These are phyloP conservation scores for Pseudogymnoascus sp. DNA, from an alignment of 2,329 filamentous ascomycete species.

Conservation along the genomic window DNA sequence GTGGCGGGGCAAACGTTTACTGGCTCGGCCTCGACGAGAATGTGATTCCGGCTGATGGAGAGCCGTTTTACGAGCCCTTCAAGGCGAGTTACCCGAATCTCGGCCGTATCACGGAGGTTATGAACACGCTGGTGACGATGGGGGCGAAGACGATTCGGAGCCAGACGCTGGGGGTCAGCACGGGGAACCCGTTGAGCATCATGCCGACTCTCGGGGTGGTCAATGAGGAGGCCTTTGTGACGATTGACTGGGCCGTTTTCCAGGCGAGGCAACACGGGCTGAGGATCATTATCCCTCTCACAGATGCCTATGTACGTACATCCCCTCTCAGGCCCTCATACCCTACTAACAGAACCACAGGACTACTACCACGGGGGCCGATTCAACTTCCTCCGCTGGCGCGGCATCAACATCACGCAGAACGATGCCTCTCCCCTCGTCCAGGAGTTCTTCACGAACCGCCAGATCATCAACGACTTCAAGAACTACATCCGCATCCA, in stretches of 20 bases:
- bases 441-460: conserved; percentile 38
- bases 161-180: conserved; percentile 39
- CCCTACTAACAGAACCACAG: conserved; percentile 17
- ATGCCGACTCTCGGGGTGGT: conserved; percentile 32
- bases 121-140: conserved; percentile 36
- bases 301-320: conserved; percentile 36
- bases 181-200: conserved; percentile 39
- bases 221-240: conserved; percentile 37
- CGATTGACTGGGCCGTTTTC: conserved; percentile 40
- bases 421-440: conserved; percentile 27
- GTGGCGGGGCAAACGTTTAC: conserved; percentile 41
- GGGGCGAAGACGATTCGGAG: conserved; percentile 37
- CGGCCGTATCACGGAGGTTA: conserved; percentile 37
- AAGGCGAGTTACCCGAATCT: conserved; percentile 39
- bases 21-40: conserved; percentile 44
- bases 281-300: conserved; percentile 36
- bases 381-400: conserved; percentile 39
- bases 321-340: neutral
- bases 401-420: conserved; percentile 35
- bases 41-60: conserved; percentile 34
- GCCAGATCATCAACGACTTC: conserved; percentile 34
- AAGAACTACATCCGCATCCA: conserved; percentile 37
- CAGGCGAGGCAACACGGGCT: conserved; percentile 37
- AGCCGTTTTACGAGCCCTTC: conserved; percentile 36
- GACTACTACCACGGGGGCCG: conserved; percentile 44